Conservation (phyloP, 441 rosid genomes). For the Corymbia calophylla region DNA sequence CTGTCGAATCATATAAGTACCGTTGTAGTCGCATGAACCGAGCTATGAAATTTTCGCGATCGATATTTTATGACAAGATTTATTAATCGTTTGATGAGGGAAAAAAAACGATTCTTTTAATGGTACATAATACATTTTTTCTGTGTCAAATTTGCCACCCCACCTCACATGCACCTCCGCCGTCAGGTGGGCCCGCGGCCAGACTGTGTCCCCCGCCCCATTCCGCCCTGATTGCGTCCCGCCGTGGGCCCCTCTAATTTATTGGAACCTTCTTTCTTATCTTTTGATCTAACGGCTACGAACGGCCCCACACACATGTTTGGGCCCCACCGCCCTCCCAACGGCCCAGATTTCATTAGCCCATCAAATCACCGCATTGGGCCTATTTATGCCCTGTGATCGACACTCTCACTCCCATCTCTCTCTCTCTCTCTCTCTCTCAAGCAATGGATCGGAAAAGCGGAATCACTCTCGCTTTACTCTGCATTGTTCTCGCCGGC, state of each 20-base stretch:
- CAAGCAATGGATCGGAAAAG: not conserved
- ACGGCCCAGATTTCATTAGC: not conserved
- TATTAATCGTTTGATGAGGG: not conserved
- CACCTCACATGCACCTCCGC: not conserved
- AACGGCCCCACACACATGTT: not conserved
- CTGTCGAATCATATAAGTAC: not conserved
- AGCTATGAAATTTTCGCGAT: not conserved
- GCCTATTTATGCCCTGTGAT: not conserved
- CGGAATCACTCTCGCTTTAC: not conserved
- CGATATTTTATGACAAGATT: not conserved
- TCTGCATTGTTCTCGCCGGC: not conserved
- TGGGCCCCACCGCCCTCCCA: not conserved
- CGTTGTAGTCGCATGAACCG: not conserved
- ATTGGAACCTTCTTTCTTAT: not conserved
- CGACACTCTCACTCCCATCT: not conserved
- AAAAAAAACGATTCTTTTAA: too few relatives aligned
- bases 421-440: not conserved
- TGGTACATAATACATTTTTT: too few relatives aligned
- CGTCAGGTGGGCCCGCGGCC: not conserved
- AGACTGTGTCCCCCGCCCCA: not conserved
- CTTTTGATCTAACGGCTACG: not conserved
- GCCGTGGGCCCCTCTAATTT: not conserved
- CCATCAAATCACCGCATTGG: not conserved
- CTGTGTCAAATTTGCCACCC: not conserved
- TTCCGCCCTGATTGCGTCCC: not conserved